Evolutionary conservation across 306 rosid species (phyloP), one percentile per base, ranked within the genome.

Genomic region (Clitoria ternatea): DNA sequence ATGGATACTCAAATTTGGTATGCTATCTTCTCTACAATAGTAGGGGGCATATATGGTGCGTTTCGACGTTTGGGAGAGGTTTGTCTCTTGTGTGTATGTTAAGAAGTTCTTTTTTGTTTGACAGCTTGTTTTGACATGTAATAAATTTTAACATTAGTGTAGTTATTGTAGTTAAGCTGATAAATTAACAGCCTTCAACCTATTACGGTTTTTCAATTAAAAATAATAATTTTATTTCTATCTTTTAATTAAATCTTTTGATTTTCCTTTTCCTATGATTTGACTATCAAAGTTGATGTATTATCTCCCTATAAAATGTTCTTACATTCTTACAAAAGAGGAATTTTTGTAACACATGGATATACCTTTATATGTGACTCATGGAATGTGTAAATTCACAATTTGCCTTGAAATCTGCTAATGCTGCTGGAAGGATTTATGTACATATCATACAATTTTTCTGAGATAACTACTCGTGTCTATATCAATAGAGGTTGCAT

Each of bases 1-100:
- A 94, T 94, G 97, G 98, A 94, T 82, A 88, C 94, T 22, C 99
- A 94, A 81, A 94, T 94, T 73, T 94, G 99, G 99, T 94, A 89
- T 87, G 96, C 99, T 78, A 94, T 94, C 63, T 94, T 78, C 81
- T 87, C 95, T 76, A 94, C 99, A 55, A 70, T 94, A 39, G 89
- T 81, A 26, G 99, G 99, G 55, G 99, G 99, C 68, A 78, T 94
- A 68, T 89, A 89, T 77, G 99, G 99, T 72, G 99, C 99, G 75
- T 90, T 90, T 83, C 86, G 96, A 43, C 95, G 95, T 54, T 83
- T 94, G 77, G 97, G 99, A 80, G 99, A 94, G 99, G 97, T 94
- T 84, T 48, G 88, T 87, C 81, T 53, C n/a, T 23, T 42, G 42
- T 43, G 29, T 57, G 44, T 77, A 65, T 70, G 2, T 59, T 54